phyloP scores from a whole-genome alignment of 306 rosid species.

The Amphicarpaea edgeworthii region DNA sequence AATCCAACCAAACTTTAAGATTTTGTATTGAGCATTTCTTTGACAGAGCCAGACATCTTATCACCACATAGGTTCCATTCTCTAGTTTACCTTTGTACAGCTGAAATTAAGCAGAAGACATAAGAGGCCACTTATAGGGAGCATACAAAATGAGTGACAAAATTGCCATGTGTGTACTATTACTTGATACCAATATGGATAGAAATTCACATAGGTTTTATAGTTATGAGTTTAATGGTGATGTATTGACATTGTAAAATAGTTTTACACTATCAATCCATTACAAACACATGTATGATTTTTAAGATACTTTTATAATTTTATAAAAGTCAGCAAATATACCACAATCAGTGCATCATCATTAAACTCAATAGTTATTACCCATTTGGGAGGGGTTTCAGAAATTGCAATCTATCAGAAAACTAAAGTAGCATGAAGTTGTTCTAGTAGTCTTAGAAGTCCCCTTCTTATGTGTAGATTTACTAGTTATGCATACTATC shows the following conservation, averaged over 20 bases:
- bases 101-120: slow-evolving; percentile 53
- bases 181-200: background rate
- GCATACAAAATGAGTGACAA: background rate
- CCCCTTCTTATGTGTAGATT: slow-evolving; percentile 1
- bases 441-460: background rate
- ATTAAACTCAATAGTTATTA: background rate
- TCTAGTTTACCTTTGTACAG: slow-evolving; percentile 78
- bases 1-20: slow-evolving; percentile 74
- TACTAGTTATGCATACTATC: slow-evolving; percentile 11
- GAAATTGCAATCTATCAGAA: slow-evolving; percentile 2
- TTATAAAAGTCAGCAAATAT: too few species aligned
- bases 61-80: slow-evolving; percentile 66
- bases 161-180: background rate
- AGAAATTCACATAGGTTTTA: background rate
- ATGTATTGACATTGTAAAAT: too few species aligned
- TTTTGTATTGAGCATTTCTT: slow-evolving; percentile 74
- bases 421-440: background rate
- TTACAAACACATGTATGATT: too few species aligned
- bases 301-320: too few species aligned
- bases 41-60: slow-evolving; percentile 58
- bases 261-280: too few species aligned
- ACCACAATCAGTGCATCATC: too few species aligned
- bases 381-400: slow-evolving; percentile 3
- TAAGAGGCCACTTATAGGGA: background rate
- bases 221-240: too few species aligned